Evolutionary conservation across 2,329 filamentous ascomycete species (phyloP), one percentile per base, ranked within the genome.

Genomic region (Fusarium drepaniforme): DNA sequence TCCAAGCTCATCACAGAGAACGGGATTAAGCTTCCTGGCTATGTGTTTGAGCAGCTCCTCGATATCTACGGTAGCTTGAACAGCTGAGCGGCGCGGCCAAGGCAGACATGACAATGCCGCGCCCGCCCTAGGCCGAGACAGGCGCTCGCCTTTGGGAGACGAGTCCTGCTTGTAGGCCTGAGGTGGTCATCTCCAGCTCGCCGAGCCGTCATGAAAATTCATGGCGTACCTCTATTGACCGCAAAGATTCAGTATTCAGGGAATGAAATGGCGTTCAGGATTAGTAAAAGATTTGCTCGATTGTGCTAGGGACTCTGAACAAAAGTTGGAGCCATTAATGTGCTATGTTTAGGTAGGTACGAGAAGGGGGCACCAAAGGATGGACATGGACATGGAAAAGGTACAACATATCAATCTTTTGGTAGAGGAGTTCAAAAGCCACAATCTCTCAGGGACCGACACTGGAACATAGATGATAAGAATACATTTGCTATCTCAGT

Each of bases 1-100:
- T 91, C 91, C 12, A 92, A 92, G 35, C 90, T 95, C 76, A 93
- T 95, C 76, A 95, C 93, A 1, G 93, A 96, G 81, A 91, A 91
- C 61, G 93, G 93, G 56, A 90, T 94, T 59, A 88, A 94, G 75
- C 89, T 92, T 51, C 92, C 93, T 0, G 91, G 89, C 67, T 92
- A 92, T 30, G 92, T 94, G 38, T 91, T 91, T 68, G 92, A 93
- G 78, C 90, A 93, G 81, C 84, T 94, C 53, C 92, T 94, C 76
- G 90, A 91, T 80, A 92, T 92, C 42, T 87, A 87, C 74, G 85
- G 84, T 66, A 86, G 83, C 67, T 78, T 86, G 64, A 84, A 84
- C 69, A 76, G 81, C 49, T 83, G 75, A 83, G 70, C 59, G 30
- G 53, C 18, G 18, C 25, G 16, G 25, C 16, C 28, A 35, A 28